Percentiles rank a stretch among this genome's conserved stretches.
phyloP scores from a whole-genome alignment of 1,284 basidiomycete species.

The Hemileia vastatrix region DNA sequence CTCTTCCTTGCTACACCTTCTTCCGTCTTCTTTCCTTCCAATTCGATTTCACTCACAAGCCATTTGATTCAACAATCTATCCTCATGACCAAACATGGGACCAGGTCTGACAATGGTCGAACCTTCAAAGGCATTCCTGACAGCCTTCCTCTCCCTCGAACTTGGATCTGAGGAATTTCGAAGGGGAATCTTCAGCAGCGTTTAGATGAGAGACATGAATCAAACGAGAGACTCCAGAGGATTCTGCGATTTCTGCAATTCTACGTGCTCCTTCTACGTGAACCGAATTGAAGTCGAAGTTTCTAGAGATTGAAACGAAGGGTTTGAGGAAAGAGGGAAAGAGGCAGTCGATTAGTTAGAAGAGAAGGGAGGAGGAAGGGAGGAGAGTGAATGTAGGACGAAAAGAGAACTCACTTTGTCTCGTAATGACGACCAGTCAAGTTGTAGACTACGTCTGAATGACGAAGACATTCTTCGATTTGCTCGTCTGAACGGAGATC shows the following conservation, averaged over 20 bases:
- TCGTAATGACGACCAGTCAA: constrained; percentile 78
- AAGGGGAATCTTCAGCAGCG: constrained; percentile 66
- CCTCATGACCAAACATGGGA: constrained; percentile 82
- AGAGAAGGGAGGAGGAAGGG: constrained; percentile 29
- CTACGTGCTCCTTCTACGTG: constrained; percentile 59
- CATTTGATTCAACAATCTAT: constrained; percentile 85
- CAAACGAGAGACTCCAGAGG: constrained; percentile 69
- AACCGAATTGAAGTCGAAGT: constrained; percentile 69
- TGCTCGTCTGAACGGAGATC: constrained; percentile 75
- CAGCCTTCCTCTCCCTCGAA: constrained; percentile 78
- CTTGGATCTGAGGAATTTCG: constrained; percentile 78
- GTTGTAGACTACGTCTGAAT: constrained; percentile 97
- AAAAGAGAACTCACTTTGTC: constrained; percentile 59
- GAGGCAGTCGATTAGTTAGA: constrained; percentile 20
- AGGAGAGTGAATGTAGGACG: not conserved
- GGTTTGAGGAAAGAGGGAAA: not conserved
- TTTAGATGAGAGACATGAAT: constrained; percentile 94
- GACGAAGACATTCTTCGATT: constrained; percentile 84
- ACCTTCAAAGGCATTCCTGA: constrained; percentile 69
- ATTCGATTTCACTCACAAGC: constrained; percentile 74
- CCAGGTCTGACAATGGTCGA: constrained; percentile 84
- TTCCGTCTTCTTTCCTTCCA: not conserved
- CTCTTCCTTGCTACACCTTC: not conserved
- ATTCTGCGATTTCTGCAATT: constrained; percentile 66
- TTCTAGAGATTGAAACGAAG: constrained; percentile 50